These are phyloP conservation scores for Phytopythium kandeliae DNA, from an alignment of 352 stramenopile species.

Conservation along the genomic window DNA sequence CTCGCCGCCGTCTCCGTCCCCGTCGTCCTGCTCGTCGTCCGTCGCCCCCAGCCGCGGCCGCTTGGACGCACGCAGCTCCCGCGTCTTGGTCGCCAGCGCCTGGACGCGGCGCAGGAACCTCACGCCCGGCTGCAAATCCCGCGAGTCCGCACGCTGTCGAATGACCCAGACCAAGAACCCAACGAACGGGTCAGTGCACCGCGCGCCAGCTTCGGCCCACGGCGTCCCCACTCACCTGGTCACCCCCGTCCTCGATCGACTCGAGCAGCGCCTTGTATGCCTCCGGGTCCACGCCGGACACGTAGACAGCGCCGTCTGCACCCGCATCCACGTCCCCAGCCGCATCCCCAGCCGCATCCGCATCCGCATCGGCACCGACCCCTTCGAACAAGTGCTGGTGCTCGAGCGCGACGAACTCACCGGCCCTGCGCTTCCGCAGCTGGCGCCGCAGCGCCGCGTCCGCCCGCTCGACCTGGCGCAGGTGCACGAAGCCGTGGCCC, in stretches of 20 bases:
- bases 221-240: neutral
- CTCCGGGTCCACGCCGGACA: conserved; percentile 13
- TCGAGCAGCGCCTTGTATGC: conserved; percentile 46
- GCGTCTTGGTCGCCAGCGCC: conserved; percentile 40
- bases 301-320: conserved; percentile 1
- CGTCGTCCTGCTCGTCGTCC: conserved; percentile 20
- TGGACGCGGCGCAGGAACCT: conserved; percentile 59
- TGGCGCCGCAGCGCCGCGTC: conserved; percentile 25
- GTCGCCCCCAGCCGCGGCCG: conserved; percentile 10
- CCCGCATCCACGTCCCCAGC: no score
- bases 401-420: conserved; percentile 52
- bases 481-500: conserved; percentile 66
- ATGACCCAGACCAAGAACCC: no score
- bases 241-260: conserved; percentile 46
- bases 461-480: conserved; percentile 44
- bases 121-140: conserved; percentile 39
- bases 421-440: conserved; percentile 38
- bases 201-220: no score
- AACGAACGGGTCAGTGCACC: no score
- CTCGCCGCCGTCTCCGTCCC: no score
- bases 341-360: no score
- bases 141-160: conserved; percentile 48
- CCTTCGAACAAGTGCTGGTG: conserved; percentile 71
- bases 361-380: no score
- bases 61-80: conserved; percentile 20